Evolutionary conservation across 192 early-diverging fungal genomes (phyloP).

Genomic region (Umbelopsis sp.): DNA sequence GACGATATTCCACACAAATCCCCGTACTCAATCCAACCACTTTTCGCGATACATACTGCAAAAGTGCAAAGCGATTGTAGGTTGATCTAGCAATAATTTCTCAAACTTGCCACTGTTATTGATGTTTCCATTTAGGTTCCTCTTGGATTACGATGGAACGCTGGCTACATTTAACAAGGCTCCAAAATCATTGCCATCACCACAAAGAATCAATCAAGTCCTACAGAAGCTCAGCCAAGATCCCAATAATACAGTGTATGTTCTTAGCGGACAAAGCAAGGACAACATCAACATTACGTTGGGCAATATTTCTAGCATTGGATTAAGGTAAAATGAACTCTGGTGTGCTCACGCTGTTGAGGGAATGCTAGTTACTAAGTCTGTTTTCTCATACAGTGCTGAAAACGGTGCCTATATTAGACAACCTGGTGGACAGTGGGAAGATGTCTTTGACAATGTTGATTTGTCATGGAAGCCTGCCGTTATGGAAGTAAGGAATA

Average conservation of each 20-base stretch:
- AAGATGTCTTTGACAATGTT: constrained; percentile 52
- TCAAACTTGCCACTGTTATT: background rate
- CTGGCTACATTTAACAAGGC: constrained; percentile 63
- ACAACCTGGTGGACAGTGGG: constrained; percentile 62
- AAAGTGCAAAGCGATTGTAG: constrained; percentile 48
- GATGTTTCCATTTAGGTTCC: constrained; percentile 30
- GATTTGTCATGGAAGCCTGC: constrained; percentile 70
- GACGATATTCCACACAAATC: constrained; percentile 51
- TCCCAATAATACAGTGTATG: constrained; percentile 70
- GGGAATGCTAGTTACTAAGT: background rate
- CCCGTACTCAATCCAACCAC: constrained; percentile 40
- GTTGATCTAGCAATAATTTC: background rate
- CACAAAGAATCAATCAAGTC: constrained; percentile 60
- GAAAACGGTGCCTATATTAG: constrained; percentile 78
- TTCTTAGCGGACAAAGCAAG: constrained; percentile 74
- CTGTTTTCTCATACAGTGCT: constrained; percentile 48
- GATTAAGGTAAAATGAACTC: constrained; percentile 42
- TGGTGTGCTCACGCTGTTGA: too few species aligned
- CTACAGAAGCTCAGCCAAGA: constrained; percentile 57
- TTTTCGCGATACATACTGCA: constrained; percentile 31
- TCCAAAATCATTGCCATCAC: constrained; percentile 50
- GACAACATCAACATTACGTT: constrained; percentile 65
- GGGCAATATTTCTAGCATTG: constrained; percentile 63
- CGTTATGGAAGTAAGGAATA: constrained; percentile 57
- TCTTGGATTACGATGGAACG: constrained; percentile 71